Conservation (phyloP, 768 basidiomycete genomes). For the Phylloporus rhodoxanthus region DNA sequence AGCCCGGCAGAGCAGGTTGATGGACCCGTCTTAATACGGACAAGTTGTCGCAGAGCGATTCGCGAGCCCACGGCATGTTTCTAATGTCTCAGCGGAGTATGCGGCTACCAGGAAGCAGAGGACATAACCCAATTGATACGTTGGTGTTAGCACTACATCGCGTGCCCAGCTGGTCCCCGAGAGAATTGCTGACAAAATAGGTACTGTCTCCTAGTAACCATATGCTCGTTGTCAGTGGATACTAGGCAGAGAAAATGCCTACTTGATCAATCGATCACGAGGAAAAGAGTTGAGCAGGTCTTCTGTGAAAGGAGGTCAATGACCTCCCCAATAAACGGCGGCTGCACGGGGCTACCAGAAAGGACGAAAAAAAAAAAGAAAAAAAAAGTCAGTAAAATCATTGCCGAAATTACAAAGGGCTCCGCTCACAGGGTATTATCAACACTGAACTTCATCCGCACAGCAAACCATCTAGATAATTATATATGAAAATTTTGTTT, state of each 20-base stretch:
- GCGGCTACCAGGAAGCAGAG: slow-evolving; percentile 4
- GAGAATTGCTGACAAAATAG: not conserved
- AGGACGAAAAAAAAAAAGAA: not conserved
- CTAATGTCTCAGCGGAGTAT: not conserved
- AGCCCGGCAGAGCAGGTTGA: not conserved
- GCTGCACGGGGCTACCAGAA: slow-evolving; percentile 6
- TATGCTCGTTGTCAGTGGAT: not conserved
- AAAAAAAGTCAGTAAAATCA: slow-evolving; percentile 14
- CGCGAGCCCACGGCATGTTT: not conserved
- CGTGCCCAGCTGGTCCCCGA: not conserved
- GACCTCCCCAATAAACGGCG: not conserved
- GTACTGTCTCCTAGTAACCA: slow-evolving; percentile 6
- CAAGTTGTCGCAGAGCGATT: not conserved
- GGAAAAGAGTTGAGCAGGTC: not conserved
- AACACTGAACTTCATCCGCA: slow-evolving; percentile 18
- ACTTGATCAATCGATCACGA: not conserved
- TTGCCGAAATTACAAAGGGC: slow-evolving; percentile 4
- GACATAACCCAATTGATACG: not conserved
- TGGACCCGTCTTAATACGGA: not conserved
- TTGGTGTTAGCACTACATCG: not conserved
- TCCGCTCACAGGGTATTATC: slow-evolving; percentile 19
- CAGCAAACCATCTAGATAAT: slow-evolving; percentile 24
- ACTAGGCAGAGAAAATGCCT: not conserved
- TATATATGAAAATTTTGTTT: slow-evolving; percentile 14
- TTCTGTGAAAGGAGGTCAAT: not conserved